phyloP scores from a whole-genome alignment of 2,329 filamentous ascomycete genomes.

The Phaeophleospora eucalypticola region DNA sequence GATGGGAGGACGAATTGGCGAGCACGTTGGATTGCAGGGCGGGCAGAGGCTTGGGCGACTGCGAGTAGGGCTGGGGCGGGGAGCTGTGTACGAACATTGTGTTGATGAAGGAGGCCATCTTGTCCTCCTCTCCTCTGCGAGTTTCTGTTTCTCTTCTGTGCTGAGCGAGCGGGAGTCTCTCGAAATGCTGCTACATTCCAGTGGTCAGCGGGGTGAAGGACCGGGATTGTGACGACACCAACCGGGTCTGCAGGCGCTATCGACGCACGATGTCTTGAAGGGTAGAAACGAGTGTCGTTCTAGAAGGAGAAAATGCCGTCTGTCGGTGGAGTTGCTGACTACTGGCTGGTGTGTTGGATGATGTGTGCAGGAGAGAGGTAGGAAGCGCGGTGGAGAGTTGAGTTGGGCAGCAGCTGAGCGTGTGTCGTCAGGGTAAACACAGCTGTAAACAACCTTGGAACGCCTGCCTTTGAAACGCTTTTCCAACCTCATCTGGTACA shows the following conservation, averaged over 20 bases:
- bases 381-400: no score
- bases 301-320: neutral
- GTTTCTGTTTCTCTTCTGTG: no score
- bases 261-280: neutral
- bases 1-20: conserved; percentile 41
- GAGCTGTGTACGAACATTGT: conserved; percentile 64
- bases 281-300: neutral
- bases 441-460: neutral
- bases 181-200: conserved; percentile 2
- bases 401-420: no score
- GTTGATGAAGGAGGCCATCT: conserved; percentile 74
- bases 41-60: conserved; percentile 36
- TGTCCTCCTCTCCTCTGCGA: conserved; percentile 16
- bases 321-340: no score
- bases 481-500: neutral
- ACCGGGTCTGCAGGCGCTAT: neutral
- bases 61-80: conserved; percentile 33
- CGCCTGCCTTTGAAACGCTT: no score
- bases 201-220: neutral
- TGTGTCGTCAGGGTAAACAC: no score
- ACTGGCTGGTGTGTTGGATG: no score
- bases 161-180: neutral
- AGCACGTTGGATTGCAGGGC: conserved; percentile 41
- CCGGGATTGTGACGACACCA: conserved; percentile 3
- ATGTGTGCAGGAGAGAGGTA: no score